Conservation (phyloP, 1,139 yeast genomes). For the Geotrichum histeridarum region DNA sequence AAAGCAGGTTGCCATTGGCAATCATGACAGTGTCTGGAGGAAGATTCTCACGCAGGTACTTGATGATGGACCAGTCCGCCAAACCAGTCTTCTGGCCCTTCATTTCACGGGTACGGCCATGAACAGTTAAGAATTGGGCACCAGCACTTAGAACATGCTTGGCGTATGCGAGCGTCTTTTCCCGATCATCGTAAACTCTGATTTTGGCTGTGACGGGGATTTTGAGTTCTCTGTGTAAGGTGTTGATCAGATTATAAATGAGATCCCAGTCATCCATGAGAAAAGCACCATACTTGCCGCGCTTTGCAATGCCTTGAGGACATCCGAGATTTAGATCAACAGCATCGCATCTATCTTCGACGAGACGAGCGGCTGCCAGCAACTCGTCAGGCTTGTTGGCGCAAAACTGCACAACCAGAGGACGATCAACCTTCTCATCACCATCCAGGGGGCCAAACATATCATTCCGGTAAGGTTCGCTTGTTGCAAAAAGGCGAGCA, state of each 20-base stretch:
- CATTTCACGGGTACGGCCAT: conserved; percentile 95
- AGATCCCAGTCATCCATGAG: conserved; percentile 96
- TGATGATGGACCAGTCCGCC: conserved; percentile 85
- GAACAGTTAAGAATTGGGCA: conserved; percentile 91
- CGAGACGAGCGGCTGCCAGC: conserved; percentile 72
- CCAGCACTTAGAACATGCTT: conserved; percentile 89
- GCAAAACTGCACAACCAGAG: conserved; percentile 88
- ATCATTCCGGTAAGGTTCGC: conserved; percentile 69
- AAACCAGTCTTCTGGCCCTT: conserved; percentile 93
- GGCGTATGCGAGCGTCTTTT: conserved; percentile 82
- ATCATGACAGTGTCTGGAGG: conserved; percentile 83
- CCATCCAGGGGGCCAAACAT: conserved; percentile 81
- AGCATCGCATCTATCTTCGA: conserved; percentile 85
- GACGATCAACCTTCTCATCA: conserved; percentile 58
- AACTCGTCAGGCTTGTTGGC: conserved; percentile 89
- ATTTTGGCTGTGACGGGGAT: conserved; percentile 96
- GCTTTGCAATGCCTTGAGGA: conserved; percentile 94
- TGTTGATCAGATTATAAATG: conserved; percentile 64
- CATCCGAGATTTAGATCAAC: conserved; percentile 94
- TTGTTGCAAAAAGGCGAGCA: conserved; percentile 82
- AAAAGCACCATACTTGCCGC: conserved; percentile 93
- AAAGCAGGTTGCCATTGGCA: conserved; percentile 87
- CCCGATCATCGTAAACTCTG: conserved; percentile 79
- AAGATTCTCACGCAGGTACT: conserved; percentile 68
- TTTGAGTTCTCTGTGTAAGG: conserved; percentile 64